Evolutionary conservation across 176 grass and related monocot species (phyloP).

Genomic region (bread wheat (Triticum aestivum)): DNA sequence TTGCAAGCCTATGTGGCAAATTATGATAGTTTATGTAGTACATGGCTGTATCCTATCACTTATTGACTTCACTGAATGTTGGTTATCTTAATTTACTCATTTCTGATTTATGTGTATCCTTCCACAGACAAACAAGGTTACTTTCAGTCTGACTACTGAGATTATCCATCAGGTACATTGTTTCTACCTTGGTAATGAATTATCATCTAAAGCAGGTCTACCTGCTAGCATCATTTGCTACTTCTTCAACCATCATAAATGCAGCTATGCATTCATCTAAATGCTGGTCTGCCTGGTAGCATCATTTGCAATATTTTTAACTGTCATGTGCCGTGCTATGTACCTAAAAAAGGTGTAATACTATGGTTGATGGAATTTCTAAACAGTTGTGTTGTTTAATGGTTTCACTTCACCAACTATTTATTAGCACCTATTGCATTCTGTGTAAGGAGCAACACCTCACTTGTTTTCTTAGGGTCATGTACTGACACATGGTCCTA

Average conservation of each 20-base stretch:
- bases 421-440: neutral
- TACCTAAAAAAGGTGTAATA: no score
- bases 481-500: neutral
- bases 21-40: slow-evolving; percentile 19
- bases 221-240: neutral
- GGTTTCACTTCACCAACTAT: neutral
- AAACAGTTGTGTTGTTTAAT: slow-evolving; percentile 1
- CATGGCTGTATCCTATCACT: slow-evolving; percentile 10
- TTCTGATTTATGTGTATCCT: slow-evolving; percentile 32
- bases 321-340: neutral
- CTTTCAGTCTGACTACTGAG: slow-evolving; percentile 87
- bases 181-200: slow-evolving; percentile 13
- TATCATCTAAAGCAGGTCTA: neutral
- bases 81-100: slow-evolving; percentile 28
- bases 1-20: neutral
- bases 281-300: neutral
- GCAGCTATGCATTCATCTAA: neutral
- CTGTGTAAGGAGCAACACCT: neutral
- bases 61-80: slow-evolving; percentile 9
- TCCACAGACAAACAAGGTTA: slow-evolving; percentile 95
- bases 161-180: slow-evolving; percentile 84
- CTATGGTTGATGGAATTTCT: neutral
- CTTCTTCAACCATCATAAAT: neutral
- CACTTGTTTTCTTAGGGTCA: neutral
- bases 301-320: neutral